A percentile compares a stretch with the other conserved stretches of the same genome.
Conservation (phyloP, 2,329 filamentous ascomycete species). For the Diaporthe caulivora region DNA sequence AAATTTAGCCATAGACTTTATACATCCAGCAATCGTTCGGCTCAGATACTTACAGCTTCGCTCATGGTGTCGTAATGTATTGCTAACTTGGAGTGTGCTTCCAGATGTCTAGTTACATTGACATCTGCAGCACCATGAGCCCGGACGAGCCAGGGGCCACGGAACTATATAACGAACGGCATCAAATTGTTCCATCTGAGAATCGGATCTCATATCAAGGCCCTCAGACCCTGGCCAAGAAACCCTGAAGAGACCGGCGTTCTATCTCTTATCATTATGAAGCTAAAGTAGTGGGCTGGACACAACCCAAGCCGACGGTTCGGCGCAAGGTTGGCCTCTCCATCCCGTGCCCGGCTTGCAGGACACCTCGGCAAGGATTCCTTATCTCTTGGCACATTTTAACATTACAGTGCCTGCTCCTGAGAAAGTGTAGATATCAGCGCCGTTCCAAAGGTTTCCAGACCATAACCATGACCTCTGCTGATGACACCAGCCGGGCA, state of each 20-base stretch:
- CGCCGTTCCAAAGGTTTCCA: neutral
- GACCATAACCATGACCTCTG: conserved; percentile 10
- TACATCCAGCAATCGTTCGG: neutral
- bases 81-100: too few relatives aligned
- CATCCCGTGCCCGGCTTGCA: neutral
- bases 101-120: neutral
- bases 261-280: conserved; percentile 36
- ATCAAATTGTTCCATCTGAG: neutral
- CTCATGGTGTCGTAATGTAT: conserved; percentile 25
- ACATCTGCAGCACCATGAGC: neutral
- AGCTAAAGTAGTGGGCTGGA: conserved; percentile 3
- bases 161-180: neutral
- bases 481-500: conserved; percentile 1
- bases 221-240: conserved; percentile 21
- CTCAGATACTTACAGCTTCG: conserved; percentile 26
- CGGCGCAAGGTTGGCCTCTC: neutral
- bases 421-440: conserved; percentile 8
- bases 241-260: conserved; percentile 15
- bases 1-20: too few relatives aligned
- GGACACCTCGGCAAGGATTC: neutral
- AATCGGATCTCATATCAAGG: conserved; percentile 5
- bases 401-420: conserved; percentile 1
- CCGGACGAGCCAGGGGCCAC: neutral
- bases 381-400: conserved; percentile 38
- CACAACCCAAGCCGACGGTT: conserved; percentile 7